These are phyloP conservation scores for Plantago major DNA, from an alignment of 257 asterid species.

Conservation along the genomic window DNA sequence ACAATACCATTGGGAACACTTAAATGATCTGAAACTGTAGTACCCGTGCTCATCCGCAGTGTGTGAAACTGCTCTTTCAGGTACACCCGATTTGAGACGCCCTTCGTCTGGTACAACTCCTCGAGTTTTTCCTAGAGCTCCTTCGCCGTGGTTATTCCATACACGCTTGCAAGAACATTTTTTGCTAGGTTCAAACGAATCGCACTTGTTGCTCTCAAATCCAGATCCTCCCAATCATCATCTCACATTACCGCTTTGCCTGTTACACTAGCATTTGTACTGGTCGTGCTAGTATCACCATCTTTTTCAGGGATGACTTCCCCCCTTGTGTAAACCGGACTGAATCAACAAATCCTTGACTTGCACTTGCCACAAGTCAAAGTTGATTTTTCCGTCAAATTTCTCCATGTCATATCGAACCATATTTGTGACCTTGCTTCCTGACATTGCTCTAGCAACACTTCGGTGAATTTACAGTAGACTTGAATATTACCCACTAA, in stretches of 20 bases:
- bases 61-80: conserved; percentile 2
- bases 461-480: background rate
- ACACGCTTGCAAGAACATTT: background rate
- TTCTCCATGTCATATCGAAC: too few relatives aligned
- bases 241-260: background rate
- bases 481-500: background rate
- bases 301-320: too few relatives aligned
- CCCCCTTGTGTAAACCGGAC: too few relatives aligned
- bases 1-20: background rate
- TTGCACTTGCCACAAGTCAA: too few relatives aligned
- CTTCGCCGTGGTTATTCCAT: conserved; percentile 1
- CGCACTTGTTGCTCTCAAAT: background rate
- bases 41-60: conserved; percentile 4
- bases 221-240: background rate
- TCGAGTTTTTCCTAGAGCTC: conserved; percentile 13
- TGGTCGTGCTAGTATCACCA: background rate
- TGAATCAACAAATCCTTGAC: too few relatives aligned
- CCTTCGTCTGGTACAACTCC: conserved; percentile 7
- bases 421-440: too few relatives aligned
- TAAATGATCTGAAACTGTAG: conserved; percentile 1
- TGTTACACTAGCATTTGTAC: background rate
- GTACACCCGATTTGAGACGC: conserved; percentile 1
- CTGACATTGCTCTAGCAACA: background rate
- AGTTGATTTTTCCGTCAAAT: too few relatives aligned
- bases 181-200: background rate